Conservation (phyloP, 2,329 filamentous ascomycete genomes). For the Neobulgaria alba region DNA sequence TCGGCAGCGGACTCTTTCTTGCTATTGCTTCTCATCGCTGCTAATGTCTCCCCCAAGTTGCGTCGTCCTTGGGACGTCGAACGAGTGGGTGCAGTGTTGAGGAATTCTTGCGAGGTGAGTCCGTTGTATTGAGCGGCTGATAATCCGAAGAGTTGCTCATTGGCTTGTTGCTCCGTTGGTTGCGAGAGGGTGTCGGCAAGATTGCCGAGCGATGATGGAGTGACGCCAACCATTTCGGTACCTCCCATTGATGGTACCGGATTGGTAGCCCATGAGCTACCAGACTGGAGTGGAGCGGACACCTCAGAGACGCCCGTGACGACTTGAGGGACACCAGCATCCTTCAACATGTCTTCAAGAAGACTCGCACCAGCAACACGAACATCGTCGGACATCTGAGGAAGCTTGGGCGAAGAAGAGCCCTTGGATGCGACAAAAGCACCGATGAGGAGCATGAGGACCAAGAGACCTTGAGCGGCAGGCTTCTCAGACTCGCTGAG, state of each 20-base stretch:
- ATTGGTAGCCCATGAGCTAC: conserved; percentile 36
- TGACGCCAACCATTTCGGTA: conserved; percentile 39
- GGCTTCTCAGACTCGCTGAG: conserved; percentile 49
- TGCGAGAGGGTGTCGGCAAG: conserved; percentile 61
- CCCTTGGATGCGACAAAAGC: conserved; percentile 91
- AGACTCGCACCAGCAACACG: conserved; percentile 69
- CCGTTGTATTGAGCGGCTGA: conserved; percentile 84
- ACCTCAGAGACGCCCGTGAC: conserved; percentile 33
- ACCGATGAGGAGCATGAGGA: conserved; percentile 94
- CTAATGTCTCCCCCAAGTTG: conserved; percentile 72
- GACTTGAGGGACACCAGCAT: conserved; percentile 51
- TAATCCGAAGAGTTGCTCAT: conserved; percentile 80
- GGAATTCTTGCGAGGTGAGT: conserved; percentile 67
- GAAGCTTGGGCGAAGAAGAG: conserved; percentile 61
- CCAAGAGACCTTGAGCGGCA: conserved; percentile 71
- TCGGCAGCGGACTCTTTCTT: conserved; percentile 67
- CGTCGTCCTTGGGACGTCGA: conserved; percentile 56
- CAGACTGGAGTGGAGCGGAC: conserved; percentile 45
- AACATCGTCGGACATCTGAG: conserved; percentile 71
- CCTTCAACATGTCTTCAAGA: conserved; percentile 73
- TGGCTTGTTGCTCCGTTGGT: conserved; percentile 75
- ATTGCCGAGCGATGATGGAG: conserved; percentile 55
- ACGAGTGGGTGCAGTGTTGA: conserved; percentile 44
- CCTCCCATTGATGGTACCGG: conserved; percentile 34
- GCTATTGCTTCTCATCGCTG: conserved; percentile 63